These are phyloP conservation scores for Solanum medicagineum DNA, from an alignment of 257 asterid species.

Conservation along the genomic window DNA sequence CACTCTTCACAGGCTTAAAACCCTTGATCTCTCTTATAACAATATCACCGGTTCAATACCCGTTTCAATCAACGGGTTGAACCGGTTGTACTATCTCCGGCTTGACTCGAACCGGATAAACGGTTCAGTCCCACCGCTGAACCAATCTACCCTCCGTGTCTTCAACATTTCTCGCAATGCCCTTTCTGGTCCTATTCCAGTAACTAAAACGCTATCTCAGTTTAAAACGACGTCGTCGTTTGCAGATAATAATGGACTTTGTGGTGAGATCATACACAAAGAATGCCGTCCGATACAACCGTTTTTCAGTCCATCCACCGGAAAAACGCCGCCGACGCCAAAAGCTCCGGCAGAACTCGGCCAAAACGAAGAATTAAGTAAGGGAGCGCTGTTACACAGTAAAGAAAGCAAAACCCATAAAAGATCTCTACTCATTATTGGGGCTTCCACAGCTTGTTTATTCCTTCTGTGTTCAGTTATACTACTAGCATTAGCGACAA, in stretches of 20 bases:
- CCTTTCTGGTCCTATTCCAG: constrained; percentile 69
- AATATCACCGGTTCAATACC: constrained; percentile 56
- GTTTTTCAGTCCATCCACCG: constrained; percentile 29
- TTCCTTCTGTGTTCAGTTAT: constrained; percentile 21
- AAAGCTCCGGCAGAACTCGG: constrained; percentile 3
- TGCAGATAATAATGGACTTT: constrained; percentile 38
- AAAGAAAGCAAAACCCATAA: constrained; percentile 15
- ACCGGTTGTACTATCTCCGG: constrained; percentile 53
- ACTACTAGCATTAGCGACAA: constrained; percentile 16
- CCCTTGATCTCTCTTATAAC: constrained; percentile 64
- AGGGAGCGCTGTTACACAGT: constrained; percentile 1
- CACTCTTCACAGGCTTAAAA: constrained; percentile 62
- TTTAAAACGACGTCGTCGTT: constrained; percentile 51
- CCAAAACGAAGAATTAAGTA: constrained; percentile 21
- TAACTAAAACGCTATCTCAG: constrained; percentile 45
- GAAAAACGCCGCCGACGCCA: constrained; percentile 14
- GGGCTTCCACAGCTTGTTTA: constrained; percentile 33
- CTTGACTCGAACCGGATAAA: constrained; percentile 71
- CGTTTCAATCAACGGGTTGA: constrained; percentile 20
- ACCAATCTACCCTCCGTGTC: constrained; percentile 40
- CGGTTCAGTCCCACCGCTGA: constrained; percentile 74
- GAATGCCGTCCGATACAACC: constrained; percentile 45
- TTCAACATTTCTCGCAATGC: constrained; percentile 62
- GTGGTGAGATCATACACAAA: constrained; percentile 59
- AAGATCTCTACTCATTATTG: constrained; percentile 31